Evolutionary conservation across 2,329 filamentous ascomycete genomes (phyloP).

Genomic region (Colletotrichum lupini): DNA sequence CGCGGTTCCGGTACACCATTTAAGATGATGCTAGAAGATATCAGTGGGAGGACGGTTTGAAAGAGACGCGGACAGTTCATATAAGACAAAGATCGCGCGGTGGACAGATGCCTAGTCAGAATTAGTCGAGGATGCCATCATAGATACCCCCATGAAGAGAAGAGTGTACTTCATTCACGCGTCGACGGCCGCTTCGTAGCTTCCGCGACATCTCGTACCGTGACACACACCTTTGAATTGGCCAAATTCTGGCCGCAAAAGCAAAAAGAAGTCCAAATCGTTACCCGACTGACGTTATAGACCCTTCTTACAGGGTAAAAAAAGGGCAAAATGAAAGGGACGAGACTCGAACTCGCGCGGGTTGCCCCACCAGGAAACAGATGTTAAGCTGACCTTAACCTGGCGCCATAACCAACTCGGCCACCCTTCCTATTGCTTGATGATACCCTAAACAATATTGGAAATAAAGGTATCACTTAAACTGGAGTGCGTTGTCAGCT

Average conservation of each 20-base stretch:
- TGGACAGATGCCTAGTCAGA: too few relatives aligned
- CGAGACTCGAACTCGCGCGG: neutral
- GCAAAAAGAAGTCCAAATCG: neutral
- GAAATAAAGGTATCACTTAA: rapidly evolving
- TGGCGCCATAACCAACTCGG: neutral
- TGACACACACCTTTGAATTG: too few relatives aligned
- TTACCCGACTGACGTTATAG: too few relatives aligned
- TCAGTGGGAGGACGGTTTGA: neutral
- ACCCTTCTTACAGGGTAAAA: too few relatives aligned
- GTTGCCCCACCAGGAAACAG: neutral
- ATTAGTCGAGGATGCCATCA: too few relatives aligned
- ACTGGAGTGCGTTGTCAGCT: too few relatives aligned
- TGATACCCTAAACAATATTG: neutral
- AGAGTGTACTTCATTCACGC: too few relatives aligned
- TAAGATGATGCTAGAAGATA: slow-evolving; percentile 30
- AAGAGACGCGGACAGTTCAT: neutral
- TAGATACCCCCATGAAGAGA: too few relatives aligned
- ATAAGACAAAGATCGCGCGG: neutral
- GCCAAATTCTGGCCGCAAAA: neutral
- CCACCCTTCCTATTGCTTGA: neutral
- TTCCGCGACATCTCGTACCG: too few relatives aligned
- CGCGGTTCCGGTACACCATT: slow-evolving; percentile 58
- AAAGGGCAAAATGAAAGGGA: neutral
- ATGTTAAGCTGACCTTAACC: neutral
- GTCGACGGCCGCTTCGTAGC: too few relatives aligned